Conservation (phyloP, 2,329 filamentous ascomycete genomes). For the Claviceps fusiformis region DNA sequence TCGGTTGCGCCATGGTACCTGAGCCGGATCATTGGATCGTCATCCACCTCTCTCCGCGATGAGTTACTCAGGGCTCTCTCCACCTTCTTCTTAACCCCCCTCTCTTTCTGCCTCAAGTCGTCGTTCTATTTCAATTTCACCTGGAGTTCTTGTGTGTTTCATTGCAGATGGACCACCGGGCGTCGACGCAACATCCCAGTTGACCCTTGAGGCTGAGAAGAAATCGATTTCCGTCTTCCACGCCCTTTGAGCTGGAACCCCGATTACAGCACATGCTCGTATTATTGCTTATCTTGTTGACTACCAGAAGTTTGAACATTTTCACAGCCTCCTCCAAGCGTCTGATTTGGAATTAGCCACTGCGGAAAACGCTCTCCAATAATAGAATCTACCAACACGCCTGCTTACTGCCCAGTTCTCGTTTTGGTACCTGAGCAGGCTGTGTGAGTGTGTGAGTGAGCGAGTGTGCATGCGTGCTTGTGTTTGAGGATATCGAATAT, state of each 20-base stretch:
- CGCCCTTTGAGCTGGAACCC: slow-evolving; percentile 1
- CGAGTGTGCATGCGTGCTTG: neutral
- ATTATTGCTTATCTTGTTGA: slow-evolving; percentile 1
- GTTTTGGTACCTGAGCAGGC: slow-evolving; percentile 21
- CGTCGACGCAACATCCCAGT: slow-evolving; percentile 10
- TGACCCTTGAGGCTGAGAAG: slow-evolving; percentile 10
- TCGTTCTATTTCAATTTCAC: slow-evolving; percentile 5
- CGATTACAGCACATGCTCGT: slow-evolving; percentile 3
- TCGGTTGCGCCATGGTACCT: slow-evolving; percentile 5
- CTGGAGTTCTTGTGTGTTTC: slow-evolving; percentile 7
- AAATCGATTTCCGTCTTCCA: neutral
- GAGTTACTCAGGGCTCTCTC: slow-evolving; percentile 1
- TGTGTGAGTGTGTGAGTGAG: slow-evolving; percentile 20
- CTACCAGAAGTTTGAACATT: neutral
- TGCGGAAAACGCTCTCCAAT: neutral
- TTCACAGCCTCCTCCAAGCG: slow-evolving; percentile 8
- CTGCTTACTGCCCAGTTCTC: slow-evolving; percentile 5
- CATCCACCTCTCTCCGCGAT: slow-evolving; percentile 1
- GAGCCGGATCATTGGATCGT: slow-evolving; percentile 4
- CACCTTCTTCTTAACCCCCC: neutral
- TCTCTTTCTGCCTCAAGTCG: slow-evolving; percentile 4
- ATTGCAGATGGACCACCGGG: slow-evolving; percentile 12
- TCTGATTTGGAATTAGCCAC: neutral
- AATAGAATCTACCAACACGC: slow-evolving; percentile 3
- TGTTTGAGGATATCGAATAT: slow-evolving; percentile 5